Base-by-base conservation (phyloP, 352 stramenopile species). In the Blastocystis sp. region DNA sequence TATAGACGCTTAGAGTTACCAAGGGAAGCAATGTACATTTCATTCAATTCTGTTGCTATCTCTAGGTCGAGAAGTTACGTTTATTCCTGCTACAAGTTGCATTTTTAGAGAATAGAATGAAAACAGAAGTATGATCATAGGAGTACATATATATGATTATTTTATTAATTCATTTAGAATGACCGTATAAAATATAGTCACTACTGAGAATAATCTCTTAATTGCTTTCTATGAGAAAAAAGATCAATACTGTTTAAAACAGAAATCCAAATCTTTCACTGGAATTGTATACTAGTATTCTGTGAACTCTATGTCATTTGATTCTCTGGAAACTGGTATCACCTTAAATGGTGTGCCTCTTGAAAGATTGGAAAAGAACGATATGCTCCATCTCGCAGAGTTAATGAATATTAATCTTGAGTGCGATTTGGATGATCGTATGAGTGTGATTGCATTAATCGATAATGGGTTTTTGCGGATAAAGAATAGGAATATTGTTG, bases 31-130 rank as follows among this genome's bases (percentile, higher is more conserved):
- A 59, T 13, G 50, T 1, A 59, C 0, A n/a, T 59, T 13, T 59
- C 20, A n/a, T 59, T 59, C 50, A 59, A 13, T n/a, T 13, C 50
- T n/a, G 50, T 1, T 59, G 50, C 50, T 13, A n/a, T n/a, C 50
- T 59, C 20, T 59, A 59, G 50, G 0, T 92, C 97, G 96, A 76
- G 95, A 98, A 53, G 95, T 99, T 23, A 99, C 97, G 47, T 96
- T 99, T 82, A 98, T 98, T 92, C 98, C 94, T 43, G 96, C 96
- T 59, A 96, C 96, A 20, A 98, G 98, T 92, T 99, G 98, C 92
- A 98, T 96, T 92, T 98, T 98, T 92, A 94, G 96, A 64, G 98
- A 96, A 91, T 96, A 96, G 39, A 99, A 98, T 91, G 94, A 98
- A 76, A 96, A 59, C 50, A n/a, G 11, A 59, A 59, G 1, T n/a